Percentiles rank a stretch among this genome's conserved stretches.
phyloP scores from a whole-genome alignment of 208 protist genomes.

The Crithidia sp. region DNA sequence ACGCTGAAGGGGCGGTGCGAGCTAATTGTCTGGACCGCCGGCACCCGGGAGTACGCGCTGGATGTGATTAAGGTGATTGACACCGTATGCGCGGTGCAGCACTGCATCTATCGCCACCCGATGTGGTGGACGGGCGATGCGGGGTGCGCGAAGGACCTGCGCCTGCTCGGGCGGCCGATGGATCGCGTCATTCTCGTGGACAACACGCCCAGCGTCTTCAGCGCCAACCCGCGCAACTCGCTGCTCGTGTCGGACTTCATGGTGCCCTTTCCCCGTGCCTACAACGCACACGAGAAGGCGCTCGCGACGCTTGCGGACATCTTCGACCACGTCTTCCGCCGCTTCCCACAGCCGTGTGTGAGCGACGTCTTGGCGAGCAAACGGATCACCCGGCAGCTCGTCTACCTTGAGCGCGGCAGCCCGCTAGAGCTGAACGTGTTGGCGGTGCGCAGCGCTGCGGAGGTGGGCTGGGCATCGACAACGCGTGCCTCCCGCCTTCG shows the following conservation, averaged over 20 bases:
- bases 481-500: neutral
- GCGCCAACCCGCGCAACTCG: slow-evolving; percentile 73
- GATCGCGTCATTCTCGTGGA: slow-evolving; percentile 80
- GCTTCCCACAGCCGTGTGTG: slow-evolving; percentile 25
- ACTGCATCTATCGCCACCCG: slow-evolving; percentile 77
- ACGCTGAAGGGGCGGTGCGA: slow-evolving; percentile 69
- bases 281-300: slow-evolving; percentile 39
- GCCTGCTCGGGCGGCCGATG: slow-evolving; percentile 80
- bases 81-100: slow-evolving; percentile 49
- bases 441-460: neutral
- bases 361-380: slow-evolving; percentile 41
- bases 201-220: slow-evolving; percentile 86
- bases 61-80: slow-evolving; percentile 79
- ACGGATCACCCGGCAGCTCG: slow-evolving; percentile 24
- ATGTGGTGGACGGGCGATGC: slow-evolving; percentile 75
- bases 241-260: slow-evolving; percentile 79
- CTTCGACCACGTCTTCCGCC: slow-evolving; percentile 44
- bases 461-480: neutral
- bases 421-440: slow-evolving; percentile 38
- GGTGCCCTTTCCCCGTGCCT: slow-evolving; percentile 20
- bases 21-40: slow-evolving; percentile 89
- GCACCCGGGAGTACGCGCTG: slow-evolving; percentile 71
- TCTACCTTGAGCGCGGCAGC: slow-evolving; percentile 25
- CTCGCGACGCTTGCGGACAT: slow-evolving; percentile 44
- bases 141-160: slow-evolving; percentile 83